Conservation (phyloP, 164 flowering plant species). For the Magnolia officinalis region DNA sequence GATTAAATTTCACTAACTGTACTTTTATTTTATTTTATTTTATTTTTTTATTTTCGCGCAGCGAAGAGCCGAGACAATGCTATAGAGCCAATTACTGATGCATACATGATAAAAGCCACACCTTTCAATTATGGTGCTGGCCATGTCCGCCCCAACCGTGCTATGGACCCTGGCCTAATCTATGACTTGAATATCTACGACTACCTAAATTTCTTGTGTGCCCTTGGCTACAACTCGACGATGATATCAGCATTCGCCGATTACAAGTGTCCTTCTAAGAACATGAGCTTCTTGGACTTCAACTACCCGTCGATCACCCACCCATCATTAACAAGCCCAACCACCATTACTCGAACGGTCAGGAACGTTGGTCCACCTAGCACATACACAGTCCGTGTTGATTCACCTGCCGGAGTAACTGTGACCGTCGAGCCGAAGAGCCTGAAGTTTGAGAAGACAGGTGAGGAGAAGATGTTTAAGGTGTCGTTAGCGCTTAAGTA, state of each 20-base stretch:
- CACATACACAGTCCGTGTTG: slow-evolving; percentile 34
- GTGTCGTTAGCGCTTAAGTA: slow-evolving; percentile 27
- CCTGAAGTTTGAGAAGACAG: slow-evolving; percentile 39
- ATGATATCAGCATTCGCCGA: not conserved
- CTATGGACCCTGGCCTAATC: slow-evolving; percentile 63
- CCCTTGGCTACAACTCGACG: slow-evolving; percentile 28
- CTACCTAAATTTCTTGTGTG: slow-evolving; percentile 55
- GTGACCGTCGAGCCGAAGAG: slow-evolving; percentile 40
- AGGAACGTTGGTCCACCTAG: slow-evolving; percentile 69
- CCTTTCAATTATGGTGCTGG: slow-evolving; percentile 59
- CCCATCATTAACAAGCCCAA: slow-evolving; percentile 37
- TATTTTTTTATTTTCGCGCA: slow-evolving; percentile 8
- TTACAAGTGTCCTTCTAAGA: slow-evolving; percentile 16
- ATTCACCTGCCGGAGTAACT: slow-evolving; percentile 35
- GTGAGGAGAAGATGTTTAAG: slow-evolving; percentile 54
- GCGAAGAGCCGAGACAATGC: slow-evolving; percentile 49
- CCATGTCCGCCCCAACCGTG: slow-evolving; percentile 52
- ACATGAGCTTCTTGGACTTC: slow-evolving; percentile 12
- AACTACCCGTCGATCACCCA: slow-evolving; percentile 73
- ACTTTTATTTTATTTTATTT: not conserved
- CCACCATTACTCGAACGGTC: slow-evolving; percentile 45
- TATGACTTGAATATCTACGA: slow-evolving; percentile 48
- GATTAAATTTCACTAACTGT: not conserved
- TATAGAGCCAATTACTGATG: slow-evolving; percentile 27
- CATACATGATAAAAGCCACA: slow-evolving; percentile 26